Conservation (phyloP, 192 early-diverging fungal species). For the Coemansia sp. region DNA sequence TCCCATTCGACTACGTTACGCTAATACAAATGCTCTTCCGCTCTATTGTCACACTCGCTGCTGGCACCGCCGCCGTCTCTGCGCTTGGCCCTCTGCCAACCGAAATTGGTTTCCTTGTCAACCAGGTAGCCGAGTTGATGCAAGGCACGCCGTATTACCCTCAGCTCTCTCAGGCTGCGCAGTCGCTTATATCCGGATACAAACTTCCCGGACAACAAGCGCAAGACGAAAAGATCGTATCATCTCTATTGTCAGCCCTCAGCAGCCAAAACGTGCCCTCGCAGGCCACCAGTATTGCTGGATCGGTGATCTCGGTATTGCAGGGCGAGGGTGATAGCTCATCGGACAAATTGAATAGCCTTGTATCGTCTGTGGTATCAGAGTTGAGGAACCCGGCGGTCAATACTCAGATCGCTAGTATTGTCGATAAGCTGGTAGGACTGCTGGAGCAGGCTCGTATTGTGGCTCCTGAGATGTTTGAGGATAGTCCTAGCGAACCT, state of each 20-base stretch:
- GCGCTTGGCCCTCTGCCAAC: not conserved
- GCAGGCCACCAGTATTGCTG: not conserved
- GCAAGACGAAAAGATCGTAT: not conserved
- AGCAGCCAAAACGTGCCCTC: not conserved
- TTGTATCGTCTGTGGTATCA: not conserved
- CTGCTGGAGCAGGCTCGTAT: not conserved
- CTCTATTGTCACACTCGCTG: not conserved
- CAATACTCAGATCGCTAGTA: not conserved
- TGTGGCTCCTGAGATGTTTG: not conserved
- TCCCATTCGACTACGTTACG: not conserved
- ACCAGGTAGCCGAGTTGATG: not conserved
- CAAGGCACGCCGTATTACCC: not conserved
- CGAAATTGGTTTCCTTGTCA: not conserved
- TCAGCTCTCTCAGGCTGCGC: not conserved
- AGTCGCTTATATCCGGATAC: not conserved
- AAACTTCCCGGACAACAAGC: not conserved
- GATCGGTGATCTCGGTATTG: not conserved
- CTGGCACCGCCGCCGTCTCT: not conserved
- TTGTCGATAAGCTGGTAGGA: not conserved
- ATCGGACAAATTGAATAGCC: not conserved
- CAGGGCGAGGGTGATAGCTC: not conserved
- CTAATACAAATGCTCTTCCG: not conserved
- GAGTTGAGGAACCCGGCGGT: not conserved
- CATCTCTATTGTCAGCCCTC: not conserved
- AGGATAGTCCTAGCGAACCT: not conserved